A percentile compares a stretch with the other conserved stretches of the same genome.
phyloP scores from a whole-genome alignment of 1,139 yeast genomes.

The Lodderomyces metapsilosis region DNA sequence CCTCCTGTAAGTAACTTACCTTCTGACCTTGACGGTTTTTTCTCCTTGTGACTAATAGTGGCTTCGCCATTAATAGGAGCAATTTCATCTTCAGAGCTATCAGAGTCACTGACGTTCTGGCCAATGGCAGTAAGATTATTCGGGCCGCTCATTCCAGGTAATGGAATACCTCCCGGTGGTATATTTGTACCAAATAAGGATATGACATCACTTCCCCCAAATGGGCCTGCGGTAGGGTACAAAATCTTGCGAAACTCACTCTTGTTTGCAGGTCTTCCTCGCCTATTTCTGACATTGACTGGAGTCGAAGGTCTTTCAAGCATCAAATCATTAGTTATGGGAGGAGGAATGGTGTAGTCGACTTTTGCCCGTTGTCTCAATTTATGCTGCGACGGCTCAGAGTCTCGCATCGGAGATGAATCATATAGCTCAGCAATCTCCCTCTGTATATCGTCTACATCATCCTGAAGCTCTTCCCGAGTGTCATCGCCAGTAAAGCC shows the following conservation, averaged over 20 bases:
- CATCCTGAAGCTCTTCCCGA: conserved; percentile 23
- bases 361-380: conserved; percentile 76
- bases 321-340: conserved; percentile 51
- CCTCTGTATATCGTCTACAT: conserved; percentile 42
- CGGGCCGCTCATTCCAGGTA: conserved; percentile 32
- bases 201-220: conserved; percentile 87
- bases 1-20: conserved; percentile 37
- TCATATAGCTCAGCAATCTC: conserved; percentile 54
- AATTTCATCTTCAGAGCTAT: conserved; percentile 68
- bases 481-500: conserved; percentile 27
- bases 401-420: conserved; percentile 51
- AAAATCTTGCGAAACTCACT: conserved; percentile 58
- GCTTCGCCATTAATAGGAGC: conserved; percentile 41
- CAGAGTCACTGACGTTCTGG: conserved; percentile 54
- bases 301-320: conserved; percentile 16
- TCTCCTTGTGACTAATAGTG: conserved; percentile 26
- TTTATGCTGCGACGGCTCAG: conserved; percentile 49
- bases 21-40: conserved; percentile 15
- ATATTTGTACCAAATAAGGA: conserved; percentile 71
- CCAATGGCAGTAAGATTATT: conserved; percentile 50
- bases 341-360: conserved; percentile 87
- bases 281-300: conserved; percentile 18
- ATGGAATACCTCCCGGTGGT: conserved; percentile 49
- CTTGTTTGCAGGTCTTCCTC: conserved; percentile 35
- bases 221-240: conserved; percentile 96